These are phyloP conservation scores for Trametes gibbosa DNA, from an alignment of 768 basidiomycete species.

Conservation along the genomic window DNA sequence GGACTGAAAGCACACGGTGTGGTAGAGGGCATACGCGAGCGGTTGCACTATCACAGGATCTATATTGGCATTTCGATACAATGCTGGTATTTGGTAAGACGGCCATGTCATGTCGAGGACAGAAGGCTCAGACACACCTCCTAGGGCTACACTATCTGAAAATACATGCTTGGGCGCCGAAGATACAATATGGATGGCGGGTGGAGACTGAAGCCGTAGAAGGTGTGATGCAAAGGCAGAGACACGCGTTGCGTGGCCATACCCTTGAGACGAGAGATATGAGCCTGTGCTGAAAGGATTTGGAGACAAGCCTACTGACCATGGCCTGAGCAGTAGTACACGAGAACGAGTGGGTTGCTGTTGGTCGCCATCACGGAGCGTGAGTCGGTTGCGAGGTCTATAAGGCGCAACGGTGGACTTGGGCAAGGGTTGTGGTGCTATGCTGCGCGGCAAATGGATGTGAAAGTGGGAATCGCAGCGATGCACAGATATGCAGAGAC, in stretches of 20 bases:
- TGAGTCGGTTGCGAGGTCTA: not conserved
- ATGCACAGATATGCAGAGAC: not conserved
- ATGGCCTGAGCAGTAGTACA: slow-evolving; percentile 76
- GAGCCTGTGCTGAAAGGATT: no score
- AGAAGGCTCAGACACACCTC: slow-evolving; percentile 28
- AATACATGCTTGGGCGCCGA: slow-evolving; percentile 76
- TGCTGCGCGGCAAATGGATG: not conserved
- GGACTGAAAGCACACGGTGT: slow-evolving; percentile 6
- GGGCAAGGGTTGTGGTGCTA: not conserved
- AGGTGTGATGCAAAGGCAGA: slow-evolving; percentile 69
- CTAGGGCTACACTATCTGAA: slow-evolving; percentile 55
- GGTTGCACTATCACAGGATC: slow-evolving; percentile 83
- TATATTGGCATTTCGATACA: slow-evolving; percentile 68
- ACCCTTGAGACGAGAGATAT: slow-evolving; percentile 41
- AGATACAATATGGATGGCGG: slow-evolving; percentile 62
- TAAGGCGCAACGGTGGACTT: not conserved
- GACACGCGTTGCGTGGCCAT: slow-evolving; percentile 82
- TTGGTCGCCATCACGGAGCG: not conserved
- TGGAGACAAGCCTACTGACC: slow-evolving; percentile 40
- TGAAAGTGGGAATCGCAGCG: not conserved
- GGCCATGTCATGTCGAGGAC: not conserved
- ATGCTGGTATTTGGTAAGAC: slow-evolving; percentile 32
- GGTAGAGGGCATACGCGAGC: slow-evolving; percentile 52
- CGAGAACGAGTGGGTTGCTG: slow-evolving; percentile 37
- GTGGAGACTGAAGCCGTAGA: slow-evolving; percentile 42